phyloP scores from a whole-genome alignment of 768 basidiomycete species.

The Lentinula sp. region DNA sequence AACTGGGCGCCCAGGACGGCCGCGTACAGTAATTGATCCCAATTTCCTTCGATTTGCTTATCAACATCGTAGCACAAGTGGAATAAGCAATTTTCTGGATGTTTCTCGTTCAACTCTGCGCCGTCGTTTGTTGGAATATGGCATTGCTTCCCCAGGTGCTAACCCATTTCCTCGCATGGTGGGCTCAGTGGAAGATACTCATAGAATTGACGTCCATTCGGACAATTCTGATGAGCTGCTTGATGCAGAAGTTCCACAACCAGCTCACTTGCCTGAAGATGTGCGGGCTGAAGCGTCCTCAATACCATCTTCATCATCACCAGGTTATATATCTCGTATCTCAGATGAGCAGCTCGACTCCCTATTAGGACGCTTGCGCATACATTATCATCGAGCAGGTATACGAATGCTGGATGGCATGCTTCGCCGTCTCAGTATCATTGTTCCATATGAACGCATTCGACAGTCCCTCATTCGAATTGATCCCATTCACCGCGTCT shows the following conservation, averaged over 20 bases:
- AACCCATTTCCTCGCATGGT: background rate
- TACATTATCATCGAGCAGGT: slow-evolving; percentile 10
- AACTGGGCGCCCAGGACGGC: background rate
- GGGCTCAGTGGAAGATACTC: background rate
- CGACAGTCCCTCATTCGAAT: slow-evolving; percentile 10
- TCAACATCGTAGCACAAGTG: background rate
- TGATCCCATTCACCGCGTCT: slow-evolving; percentile 6
- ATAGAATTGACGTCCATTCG: background rate
- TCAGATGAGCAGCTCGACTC: slow-evolving; percentile 11
- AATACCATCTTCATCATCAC: background rate
- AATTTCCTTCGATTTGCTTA: slow-evolving; percentile 7
- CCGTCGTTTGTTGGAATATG: slow-evolving; percentile 10
- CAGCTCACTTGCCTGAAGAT: no score
- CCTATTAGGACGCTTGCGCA: slow-evolving; percentile 8
- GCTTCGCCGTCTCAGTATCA: no score
- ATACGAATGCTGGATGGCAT: slow-evolving; percentile 13
- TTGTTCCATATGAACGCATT: slow-evolving; percentile 10
- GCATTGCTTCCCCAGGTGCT: slow-evolving; percentile 9
- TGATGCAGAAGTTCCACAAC: no score
- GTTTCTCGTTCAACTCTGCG: slow-evolving; percentile 11
- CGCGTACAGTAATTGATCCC: slow-evolving; percentile 12
- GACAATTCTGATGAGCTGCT: no score
- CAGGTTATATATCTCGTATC: slow-evolving; percentile 1
- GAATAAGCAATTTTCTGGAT: slow-evolving; percentile 13
- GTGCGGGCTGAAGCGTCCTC: background rate